These are phyloP conservation scores for Podospora bellae-mahoneyi DNA, from an alignment of 495 filamentous ascomycete genomes.

Conservation along the genomic window DNA sequence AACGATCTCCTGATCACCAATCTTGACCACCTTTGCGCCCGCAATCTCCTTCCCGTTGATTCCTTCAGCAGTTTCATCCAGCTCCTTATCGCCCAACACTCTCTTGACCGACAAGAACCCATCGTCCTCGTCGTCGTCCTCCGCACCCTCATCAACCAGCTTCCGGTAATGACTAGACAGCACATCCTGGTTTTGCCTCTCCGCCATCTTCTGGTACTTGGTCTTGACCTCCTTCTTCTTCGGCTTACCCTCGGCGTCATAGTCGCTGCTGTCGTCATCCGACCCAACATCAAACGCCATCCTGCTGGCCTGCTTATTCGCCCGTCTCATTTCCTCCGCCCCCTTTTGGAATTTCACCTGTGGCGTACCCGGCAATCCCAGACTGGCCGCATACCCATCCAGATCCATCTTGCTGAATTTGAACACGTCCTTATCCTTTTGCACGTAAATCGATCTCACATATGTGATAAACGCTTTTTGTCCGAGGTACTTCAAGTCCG, in stretches of 20 bases:
- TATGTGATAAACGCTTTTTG: constrained; percentile 96
- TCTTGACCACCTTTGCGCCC: constrained; percentile 45
- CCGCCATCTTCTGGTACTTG: constrained; percentile 96
- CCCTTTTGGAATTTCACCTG: constrained; percentile 89
- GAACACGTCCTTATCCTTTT: constrained; percentile 92
- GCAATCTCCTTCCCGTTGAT: neutral
- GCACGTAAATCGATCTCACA: constrained; percentile 73
- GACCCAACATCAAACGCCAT: constrained; percentile 41
- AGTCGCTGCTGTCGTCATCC: constrained; percentile 41
- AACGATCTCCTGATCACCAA: constrained; percentile 61
- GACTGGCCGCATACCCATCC: constrained; percentile 77
- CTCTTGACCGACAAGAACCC: constrained; percentile 91
- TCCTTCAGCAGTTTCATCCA: constrained; percentile 37
- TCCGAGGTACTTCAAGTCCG: constrained; percentile 89
- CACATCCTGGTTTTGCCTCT: constrained; percentile 91
- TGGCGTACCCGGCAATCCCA: constrained; percentile 87
- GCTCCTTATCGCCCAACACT: constrained; percentile 57
- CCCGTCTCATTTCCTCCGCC: constrained; percentile 66
- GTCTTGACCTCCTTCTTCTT: constrained; percentile 71
- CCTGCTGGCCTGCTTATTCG: constrained; percentile 79
- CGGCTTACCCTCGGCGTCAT: constrained; percentile 50
- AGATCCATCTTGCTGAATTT: constrained; percentile 73
- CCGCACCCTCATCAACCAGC: constrained; percentile 63
- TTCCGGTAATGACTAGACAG: constrained; percentile 87
- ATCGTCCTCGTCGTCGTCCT: constrained; percentile 59